These are phyloP conservation scores for Globisporangium rhizosaccharum DNA, from an alignment of 352 stramenopile genomes.

Conservation along the genomic window DNA sequence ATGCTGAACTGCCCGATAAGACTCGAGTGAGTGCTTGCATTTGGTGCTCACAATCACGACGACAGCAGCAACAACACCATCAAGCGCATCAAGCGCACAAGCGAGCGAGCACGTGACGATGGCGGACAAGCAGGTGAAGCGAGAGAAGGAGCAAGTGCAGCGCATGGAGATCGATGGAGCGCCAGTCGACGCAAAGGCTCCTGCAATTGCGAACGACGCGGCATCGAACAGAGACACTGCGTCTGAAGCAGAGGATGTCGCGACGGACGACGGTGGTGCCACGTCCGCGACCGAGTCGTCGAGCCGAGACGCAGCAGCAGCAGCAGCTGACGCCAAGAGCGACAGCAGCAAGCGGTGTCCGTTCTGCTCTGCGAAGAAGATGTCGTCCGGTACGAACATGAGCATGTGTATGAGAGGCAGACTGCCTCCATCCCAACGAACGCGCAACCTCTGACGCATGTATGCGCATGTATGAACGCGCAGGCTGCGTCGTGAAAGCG, in stretches of 20 bases:
- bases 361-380: constrained; percentile 46
- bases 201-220: not conserved
- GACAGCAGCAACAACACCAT: not conserved
- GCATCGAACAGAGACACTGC: not conserved
- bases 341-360: constrained; percentile 22
- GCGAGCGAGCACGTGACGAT: not conserved
- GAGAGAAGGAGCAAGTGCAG: not conserved
- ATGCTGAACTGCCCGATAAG: not conserved
- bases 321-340: constrained; percentile 13
- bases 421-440: not conserved
- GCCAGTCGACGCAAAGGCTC: not conserved
- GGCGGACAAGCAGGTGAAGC: not conserved
- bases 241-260: not conserved
- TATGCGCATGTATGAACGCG: not conserved
- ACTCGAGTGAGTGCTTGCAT: not conserved
- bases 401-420: not conserved
- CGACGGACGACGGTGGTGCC: not conserved
- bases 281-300: constrained; percentile 1
- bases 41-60: not conserved
- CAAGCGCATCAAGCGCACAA: not conserved
- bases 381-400: constrained; percentile 8
- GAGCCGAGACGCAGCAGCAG: not conserved
- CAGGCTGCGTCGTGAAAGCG: constrained; percentile 39
- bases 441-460: not conserved
- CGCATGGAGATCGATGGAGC: not conserved